A percentile compares a stretch with the other conserved stretches of the same genome.
phyloP scores from a whole-genome alignment of 345 rosid species.

The Aquilaria sinensis region DNA sequence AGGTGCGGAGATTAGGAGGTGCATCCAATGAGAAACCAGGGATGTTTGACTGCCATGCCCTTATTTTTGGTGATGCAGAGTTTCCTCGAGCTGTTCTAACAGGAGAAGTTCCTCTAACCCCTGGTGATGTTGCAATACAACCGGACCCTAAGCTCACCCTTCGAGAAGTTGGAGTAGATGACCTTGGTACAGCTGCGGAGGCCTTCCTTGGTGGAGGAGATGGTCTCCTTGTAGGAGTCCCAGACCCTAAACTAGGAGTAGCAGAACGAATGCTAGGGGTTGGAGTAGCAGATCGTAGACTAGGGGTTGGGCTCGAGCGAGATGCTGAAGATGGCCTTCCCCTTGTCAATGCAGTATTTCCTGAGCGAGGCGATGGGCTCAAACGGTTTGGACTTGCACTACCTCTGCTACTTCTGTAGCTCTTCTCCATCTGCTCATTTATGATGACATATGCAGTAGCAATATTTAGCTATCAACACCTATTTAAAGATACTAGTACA shows the following conservation, averaged over 20 bases:
- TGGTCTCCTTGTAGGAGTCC: conserved; percentile 63
- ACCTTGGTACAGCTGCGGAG: conserved; percentile 55
- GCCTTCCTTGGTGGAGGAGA: conserved; percentile 75
- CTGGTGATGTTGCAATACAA: conserved; percentile 29
- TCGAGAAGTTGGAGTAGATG: conserved; percentile 71
- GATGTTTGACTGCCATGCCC: conserved; percentile 86
- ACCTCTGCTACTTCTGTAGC: conserved; percentile 83
- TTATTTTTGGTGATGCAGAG: conserved; percentile 88
- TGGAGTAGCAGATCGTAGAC: conserved; percentile 53
- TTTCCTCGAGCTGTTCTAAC: conserved; percentile 61
- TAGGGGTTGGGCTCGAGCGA: conserved; percentile 59
- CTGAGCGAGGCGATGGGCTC: conserved; percentile 85
- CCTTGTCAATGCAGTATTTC: conserved; percentile 50
- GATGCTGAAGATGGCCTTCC: conserved; percentile 84
- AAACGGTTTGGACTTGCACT: conserved; percentile 95
- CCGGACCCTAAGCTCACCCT: conserved; percentile 63
- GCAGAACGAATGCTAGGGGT: conserved; percentile 40
- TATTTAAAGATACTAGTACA: background rate
- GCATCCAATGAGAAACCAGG: conserved; percentile 96
- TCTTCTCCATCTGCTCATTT: conserved; percentile 79
- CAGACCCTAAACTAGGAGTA: conserved; percentile 41
- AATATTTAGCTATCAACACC: background rate
- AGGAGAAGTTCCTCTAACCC: conserved; percentile 76
- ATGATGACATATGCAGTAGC: background rate
- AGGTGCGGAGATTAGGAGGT: conserved; percentile 98